Base-by-base conservation (phyloP, 2,329 filamentous ascomycete genomes). In the Pseudopyricularia javanii region DNA sequence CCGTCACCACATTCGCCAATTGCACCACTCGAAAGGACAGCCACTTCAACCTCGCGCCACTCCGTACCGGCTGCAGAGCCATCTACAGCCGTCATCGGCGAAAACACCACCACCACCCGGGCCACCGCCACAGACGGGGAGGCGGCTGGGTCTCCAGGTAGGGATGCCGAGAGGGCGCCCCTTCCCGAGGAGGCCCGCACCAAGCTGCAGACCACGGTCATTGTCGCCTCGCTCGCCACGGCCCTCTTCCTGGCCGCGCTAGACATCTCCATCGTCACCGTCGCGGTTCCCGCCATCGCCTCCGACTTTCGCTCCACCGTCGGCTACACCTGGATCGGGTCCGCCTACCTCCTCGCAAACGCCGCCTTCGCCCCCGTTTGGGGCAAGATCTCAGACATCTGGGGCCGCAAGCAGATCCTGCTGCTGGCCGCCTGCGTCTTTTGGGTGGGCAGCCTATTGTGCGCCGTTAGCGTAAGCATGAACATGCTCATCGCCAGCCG, bases 321-420 rank as follows among this genome's bases (percentile, higher is more conserved):
- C n/a, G 74, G 74, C 2, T 82, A 82, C 48, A 70, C 74, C 1
- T 79, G 76, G 76, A 74, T 74, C 1, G 75, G 74, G 7, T 78
- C 74, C 0, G 72, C 74, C 8, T 70, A 71, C 3, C 62, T 80
- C 47, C 74, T 80, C 47, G 75, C 75, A 30, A 78, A 76, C 54
- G 83, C 82, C 0, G 75, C 78, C 33, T 85, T 84, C 57, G 80
- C 82, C 57, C 78, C 83, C 55, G 70, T 85, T 0, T 84, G 84
- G 60, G 80, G 81, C 20, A 72, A 79, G 3, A 59, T 83, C 3
- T 82, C 79, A 0, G 79, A 83, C 62, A 75, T 83, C 1, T 74
- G 82, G 50, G 79, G 79, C 20, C 72, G 80, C 17, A 83, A 83
- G 61, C 69, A 73, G 7, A 70, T 84, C 7, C 76, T 79, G 51